Base-by-base conservation (phyloP, 306 rosid species). In the Phaseolus lunatus region DNA sequence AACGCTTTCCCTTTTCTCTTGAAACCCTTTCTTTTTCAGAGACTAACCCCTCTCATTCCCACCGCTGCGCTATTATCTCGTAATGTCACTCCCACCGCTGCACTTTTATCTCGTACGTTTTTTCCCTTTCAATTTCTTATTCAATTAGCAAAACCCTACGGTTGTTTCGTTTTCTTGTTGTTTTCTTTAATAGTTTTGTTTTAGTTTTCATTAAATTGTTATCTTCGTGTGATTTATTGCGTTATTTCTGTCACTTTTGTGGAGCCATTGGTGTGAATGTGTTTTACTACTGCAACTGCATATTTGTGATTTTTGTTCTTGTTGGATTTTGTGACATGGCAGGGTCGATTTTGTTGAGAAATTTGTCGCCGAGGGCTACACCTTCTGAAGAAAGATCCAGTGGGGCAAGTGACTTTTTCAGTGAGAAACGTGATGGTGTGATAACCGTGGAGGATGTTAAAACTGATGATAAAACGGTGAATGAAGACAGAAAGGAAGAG, bases 401-500 rank as follows among this genome's bases (percentile, higher is more conserved):
- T 45, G 88, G 88, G 27, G 14, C 67, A 61, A 77, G 82, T 23
- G 67, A 44, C 3, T 26, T 57, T 59, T 62, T 49, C 67, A 39
- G 35, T 22, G 86, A 80, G 72, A 79, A 80, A 67, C 78, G 80
- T 22, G 89, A 82, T 5, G 68, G 63, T 72, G 78, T 43, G 0
- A 7, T 79, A 52, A 39, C 59, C 13, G 1, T 79, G 2, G 86
- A 82, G 33, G 81, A 73, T 31, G 81, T 29, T 5, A 20, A 67
- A 57, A 35, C 61, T 5, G 59, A 50, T 24, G 77, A 66, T 59
- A 72, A 79, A 75, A 71, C 41, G 9, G 56, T 71, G 47, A 48
- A 31, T 50, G 90, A 78, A 82, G 85, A 37, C 18, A 64, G 83
- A 12, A 80, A 87, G 35, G 83, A 84, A 58, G 84, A 74, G 45